phyloP scores from a whole-genome alignment of 2,329 filamentous ascomycete species.

The Pseudogymnoascus sp. region DNA sequence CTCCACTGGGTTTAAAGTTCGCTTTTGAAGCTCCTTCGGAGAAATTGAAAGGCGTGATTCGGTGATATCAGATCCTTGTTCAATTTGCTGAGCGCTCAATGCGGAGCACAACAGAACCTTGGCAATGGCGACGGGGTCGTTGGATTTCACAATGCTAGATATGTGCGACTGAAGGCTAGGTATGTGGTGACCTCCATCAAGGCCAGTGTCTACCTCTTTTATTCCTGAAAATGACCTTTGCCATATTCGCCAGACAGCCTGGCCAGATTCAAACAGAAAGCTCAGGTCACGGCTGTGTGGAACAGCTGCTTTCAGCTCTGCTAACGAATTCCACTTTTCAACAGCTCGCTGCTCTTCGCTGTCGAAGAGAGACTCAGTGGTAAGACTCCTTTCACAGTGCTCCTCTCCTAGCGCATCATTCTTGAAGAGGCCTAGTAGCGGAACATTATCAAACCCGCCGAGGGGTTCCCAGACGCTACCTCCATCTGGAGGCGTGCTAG shows the following conservation, averaged over 20 bases:
- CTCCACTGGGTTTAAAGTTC: slow-evolving; percentile 40
- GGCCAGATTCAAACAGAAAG: slow-evolving; percentile 22
- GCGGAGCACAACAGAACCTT: slow-evolving; percentile 40
- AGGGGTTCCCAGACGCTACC: not conserved
- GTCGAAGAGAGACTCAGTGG: not conserved
- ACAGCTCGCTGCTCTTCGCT: not conserved
- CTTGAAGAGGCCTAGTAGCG: not conserved
- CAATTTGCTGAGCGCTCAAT: slow-evolving; percentile 38
- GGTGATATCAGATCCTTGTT: slow-evolving; percentile 34
- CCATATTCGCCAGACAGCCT: slow-evolving; percentile 27
- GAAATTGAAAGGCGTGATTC: slow-evolving; percentile 34
- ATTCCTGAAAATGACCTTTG: slow-evolving; percentile 17
- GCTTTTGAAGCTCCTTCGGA: slow-evolving; percentile 39
- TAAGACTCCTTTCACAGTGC: not conserved
- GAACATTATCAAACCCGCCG: not conserved
- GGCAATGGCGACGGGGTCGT: slow-evolving; percentile 34
- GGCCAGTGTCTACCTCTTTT: not conserved
- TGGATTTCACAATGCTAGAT: slow-evolving; percentile 26
- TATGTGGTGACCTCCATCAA: slow-evolving; percentile 15
- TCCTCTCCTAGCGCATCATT: not conserved
- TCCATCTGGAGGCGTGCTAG: not conserved
- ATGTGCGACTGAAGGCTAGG: slow-evolving; percentile 34
- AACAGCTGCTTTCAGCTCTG: slow-evolving; percentile 14
- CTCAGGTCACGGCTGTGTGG: slow-evolving; percentile 18
- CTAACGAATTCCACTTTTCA: not conserved